phyloP scores from a whole-genome alignment of 306 rosid species.

The Senna siamea region DNA sequence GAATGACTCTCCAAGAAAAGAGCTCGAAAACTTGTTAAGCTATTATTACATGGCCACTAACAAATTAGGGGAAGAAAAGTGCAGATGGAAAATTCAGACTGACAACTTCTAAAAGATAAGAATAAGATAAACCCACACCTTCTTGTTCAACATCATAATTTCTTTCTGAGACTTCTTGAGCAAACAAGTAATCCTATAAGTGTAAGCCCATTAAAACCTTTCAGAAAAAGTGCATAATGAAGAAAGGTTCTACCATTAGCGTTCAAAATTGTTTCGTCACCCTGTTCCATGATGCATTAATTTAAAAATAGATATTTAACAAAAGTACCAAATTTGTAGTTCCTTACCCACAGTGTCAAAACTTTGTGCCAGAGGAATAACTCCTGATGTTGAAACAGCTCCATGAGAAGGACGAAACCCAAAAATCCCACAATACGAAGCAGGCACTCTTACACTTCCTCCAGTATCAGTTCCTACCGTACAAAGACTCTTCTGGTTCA shows the following conservation, averaged over 20 bases:
- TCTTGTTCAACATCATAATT: constrained; percentile 1
- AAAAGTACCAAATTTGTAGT: constrained; percentile 10
- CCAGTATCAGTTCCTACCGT: constrained; percentile 89
- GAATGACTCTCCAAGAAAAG: constrained; percentile 26
- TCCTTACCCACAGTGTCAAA: constrained; percentile 87
- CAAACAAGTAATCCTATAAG: too few relatives aligned
- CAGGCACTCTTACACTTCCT: constrained; percentile 92
- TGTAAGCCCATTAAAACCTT: background rate
- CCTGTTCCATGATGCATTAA: constrained; percentile 1
- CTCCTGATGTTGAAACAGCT: constrained; percentile 66
- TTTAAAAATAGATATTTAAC: constrained; percentile 7
- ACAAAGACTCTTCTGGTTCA: constrained; percentile 15
- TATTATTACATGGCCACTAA: constrained; percentile 17
- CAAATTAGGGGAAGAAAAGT: background rate
- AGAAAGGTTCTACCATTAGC: too few relatives aligned
- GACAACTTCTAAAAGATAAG: background rate
- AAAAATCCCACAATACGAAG: constrained; percentile 87
- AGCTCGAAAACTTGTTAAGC: background rate
- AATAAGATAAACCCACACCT: constrained; percentile 12
- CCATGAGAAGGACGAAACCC: constrained; percentile 94
- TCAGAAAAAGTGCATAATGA: too few relatives aligned
- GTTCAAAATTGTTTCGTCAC: background rate
- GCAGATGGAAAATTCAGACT: constrained; percentile 4
- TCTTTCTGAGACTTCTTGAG: too few relatives aligned
- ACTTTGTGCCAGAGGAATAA: constrained; percentile 87